A percentile compares a stretch with the other conserved stretches of the same genome.
Evolutionary conservation across 164 flowering plant genomes (phyloP).

Genomic region (Nymphaea thermarum): DNA sequence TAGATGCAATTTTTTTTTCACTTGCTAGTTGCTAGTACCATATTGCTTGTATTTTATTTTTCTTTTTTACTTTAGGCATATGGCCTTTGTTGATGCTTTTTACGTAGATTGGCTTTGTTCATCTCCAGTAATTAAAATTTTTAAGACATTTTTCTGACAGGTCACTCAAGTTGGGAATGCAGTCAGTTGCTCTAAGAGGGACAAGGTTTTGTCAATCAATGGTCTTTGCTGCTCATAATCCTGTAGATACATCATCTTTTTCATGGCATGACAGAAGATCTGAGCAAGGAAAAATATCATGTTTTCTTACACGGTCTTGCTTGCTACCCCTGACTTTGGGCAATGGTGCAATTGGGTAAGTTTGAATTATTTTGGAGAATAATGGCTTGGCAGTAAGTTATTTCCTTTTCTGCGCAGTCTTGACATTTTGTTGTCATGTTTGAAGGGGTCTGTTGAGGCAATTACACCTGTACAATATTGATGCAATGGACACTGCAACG

Average conservation of each 20-base stretch:
- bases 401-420: too few species aligned
- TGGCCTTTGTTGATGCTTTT: too few species aligned
- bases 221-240: slow-evolving; percentile 39
- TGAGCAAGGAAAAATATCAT: slow-evolving; percentile 68
- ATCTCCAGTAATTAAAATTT: too few species aligned
- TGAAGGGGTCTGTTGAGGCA: slow-evolving; percentile 57
- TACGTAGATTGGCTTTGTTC: too few species aligned
- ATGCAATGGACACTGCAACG: slow-evolving; percentile 60
- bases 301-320: slow-evolving; percentile 68
- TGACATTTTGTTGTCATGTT: slow-evolving; percentile 4
- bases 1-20: too few species aligned
- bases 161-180: slow-evolving; percentile 82
- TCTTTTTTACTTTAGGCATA: too few species aligned
- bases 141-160: slow-evolving; percentile 15
- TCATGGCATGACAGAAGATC: slow-evolving; percentile 67
- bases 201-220: slow-evolving; percentile 36
- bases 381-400: too few species aligned
- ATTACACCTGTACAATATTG: slow-evolving; percentile 80
- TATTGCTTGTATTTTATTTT: too few species aligned
- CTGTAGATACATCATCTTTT: slow-evolving; percentile 50
- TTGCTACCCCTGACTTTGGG: slow-evolving; percentile 42
- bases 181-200: slow-evolving; percentile 34
- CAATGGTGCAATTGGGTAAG: slow-evolving; percentile 64
- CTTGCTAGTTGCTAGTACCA: too few species aligned
- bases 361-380: background rate